Evolutionary conservation across 176 grass and related monocot species (phyloP).

Genomic region (Pontederia crassipes): DNA sequence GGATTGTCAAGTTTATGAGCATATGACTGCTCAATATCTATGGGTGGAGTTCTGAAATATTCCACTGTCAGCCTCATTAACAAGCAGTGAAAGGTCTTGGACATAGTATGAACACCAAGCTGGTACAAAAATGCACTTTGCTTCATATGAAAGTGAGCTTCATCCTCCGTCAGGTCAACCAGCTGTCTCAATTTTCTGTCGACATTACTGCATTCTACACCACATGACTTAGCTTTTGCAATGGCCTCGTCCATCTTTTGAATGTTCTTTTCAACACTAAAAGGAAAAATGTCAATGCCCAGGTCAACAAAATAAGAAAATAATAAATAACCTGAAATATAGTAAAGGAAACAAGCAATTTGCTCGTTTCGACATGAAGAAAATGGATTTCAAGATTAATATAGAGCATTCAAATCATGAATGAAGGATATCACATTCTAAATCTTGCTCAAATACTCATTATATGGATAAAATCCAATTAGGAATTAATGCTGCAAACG

Average conservation of each 20-base stretch:
- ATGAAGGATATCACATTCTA: too few relatives aligned
- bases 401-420: too few relatives aligned
- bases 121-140: slow-evolving; percentile 95
- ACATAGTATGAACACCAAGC: slow-evolving; percentile 97
- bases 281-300: slow-evolving; percentile 16
- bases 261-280: slow-evolving; percentile 62
- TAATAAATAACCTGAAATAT: too few relatives aligned
- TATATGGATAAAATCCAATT: too few relatives aligned
- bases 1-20: slow-evolving; percentile 41
- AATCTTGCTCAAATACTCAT: too few relatives aligned
- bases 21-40: slow-evolving; percentile 44
- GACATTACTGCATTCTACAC: slow-evolving; percentile 91
- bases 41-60: slow-evolving; percentile 51
- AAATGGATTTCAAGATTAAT: too few relatives aligned
- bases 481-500: too few relatives aligned
- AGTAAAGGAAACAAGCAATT: too few relatives aligned
- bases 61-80: slow-evolving; percentile 97
- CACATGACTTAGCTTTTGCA: slow-evolving; percentile 51
- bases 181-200: slow-evolving; percentile 85
- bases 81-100: slow-evolving; percentile 95
- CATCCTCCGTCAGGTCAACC: slow-evolving; percentile 91
- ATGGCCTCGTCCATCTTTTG: slow-evolving; percentile 69
- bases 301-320: too few relatives aligned
- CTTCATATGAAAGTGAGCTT: slow-evolving; percentile 94
- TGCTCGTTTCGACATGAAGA: too few relatives aligned